phyloP scores from a whole-genome alignment of 768 basidiomycete species.

The Baorangia bicolor region DNA sequence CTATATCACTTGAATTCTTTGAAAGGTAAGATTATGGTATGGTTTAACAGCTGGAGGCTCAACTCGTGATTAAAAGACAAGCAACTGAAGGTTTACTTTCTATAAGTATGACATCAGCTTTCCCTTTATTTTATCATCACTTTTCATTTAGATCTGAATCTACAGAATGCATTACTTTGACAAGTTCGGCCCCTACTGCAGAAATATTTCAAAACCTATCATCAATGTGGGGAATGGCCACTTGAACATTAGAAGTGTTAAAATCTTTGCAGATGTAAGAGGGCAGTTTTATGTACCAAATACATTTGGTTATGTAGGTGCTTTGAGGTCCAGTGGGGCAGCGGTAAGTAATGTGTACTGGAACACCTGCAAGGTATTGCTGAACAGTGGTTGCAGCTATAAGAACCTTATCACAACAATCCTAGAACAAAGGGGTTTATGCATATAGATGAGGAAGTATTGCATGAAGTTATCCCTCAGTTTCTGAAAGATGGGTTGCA shows the following conservation, averaged over 20 bases:
- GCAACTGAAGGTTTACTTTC: slow-evolving; percentile 61
- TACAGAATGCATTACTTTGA: slow-evolving; percentile 78
- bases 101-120: slow-evolving; percentile 35
- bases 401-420: slow-evolving; percentile 81
- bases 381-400: slow-evolving; percentile 44
- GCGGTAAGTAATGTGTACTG: slow-evolving; percentile 51
- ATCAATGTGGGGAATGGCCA: slow-evolving; percentile 58
- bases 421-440: slow-evolving; percentile 76
- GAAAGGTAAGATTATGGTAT: slow-evolving; percentile 44
- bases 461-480: slow-evolving; percentile 60
- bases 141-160: slow-evolving; percentile 56
- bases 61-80: slow-evolving; percentile 44
- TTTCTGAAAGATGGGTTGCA: slow-evolving; percentile 88
- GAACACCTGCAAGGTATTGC: neutral
- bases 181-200: slow-evolving; percentile 69
- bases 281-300: neutral
- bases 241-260: slow-evolving; percentile 71
- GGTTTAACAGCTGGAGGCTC: neutral
- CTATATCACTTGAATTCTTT: slow-evolving; percentile 73
- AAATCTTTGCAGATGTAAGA: slow-evolving; percentile 64
- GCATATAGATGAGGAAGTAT: slow-evolving; percentile 60
- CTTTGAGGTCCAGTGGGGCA: slow-evolving; percentile 86
- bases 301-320: slow-evolving; percentile 48
- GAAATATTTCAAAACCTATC: slow-evolving; percentile 57
- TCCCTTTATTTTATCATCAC: neutral